phyloP scores from a whole-genome alignment of 257 asterid genomes.

The Solanum rostratum region DNA sequence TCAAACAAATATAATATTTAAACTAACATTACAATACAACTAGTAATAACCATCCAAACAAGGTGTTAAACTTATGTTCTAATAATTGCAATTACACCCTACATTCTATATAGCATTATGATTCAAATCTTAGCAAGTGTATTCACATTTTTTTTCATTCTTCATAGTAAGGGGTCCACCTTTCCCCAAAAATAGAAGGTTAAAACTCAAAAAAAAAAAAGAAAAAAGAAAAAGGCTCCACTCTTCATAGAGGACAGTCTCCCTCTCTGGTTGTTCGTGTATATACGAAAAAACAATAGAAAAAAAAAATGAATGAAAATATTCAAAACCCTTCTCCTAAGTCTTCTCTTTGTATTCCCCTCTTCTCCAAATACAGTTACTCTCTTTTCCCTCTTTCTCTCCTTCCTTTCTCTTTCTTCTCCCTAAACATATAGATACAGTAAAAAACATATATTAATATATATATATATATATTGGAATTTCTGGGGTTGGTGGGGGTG shows the following conservation, averaged over 20 bases:
- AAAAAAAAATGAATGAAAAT: background rate
- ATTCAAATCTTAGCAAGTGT: background rate
- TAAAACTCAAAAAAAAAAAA: background rate
- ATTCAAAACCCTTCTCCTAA: conserved; percentile 4
- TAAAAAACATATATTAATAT: background rate
- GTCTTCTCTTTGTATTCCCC: background rate
- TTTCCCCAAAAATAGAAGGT: background rate
- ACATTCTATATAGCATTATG: background rate
- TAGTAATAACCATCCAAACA: background rate
- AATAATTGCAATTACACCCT: background rate
- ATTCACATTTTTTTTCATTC: background rate
- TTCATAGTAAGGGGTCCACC: background rate
- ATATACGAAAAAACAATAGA: too few species aligned
- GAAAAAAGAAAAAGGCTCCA: background rate
- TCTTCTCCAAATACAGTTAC: background rate
- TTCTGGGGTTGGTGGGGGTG: conserved; percentile 16
- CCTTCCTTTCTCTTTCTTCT: background rate
- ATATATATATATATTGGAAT: background rate
- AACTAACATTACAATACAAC: too few species aligned
- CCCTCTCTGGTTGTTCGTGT: background rate
- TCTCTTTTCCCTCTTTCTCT: background rate
- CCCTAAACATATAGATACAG: background rate
- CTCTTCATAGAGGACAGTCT: background rate
- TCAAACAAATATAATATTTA: too few species aligned
- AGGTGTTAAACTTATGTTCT: background rate